Evolutionary conservation across 371 early-diverging fungal genomes (phyloP), one percentile per base, ranked within the genome.

Genomic region (Haplosporangium sp.): DNA sequence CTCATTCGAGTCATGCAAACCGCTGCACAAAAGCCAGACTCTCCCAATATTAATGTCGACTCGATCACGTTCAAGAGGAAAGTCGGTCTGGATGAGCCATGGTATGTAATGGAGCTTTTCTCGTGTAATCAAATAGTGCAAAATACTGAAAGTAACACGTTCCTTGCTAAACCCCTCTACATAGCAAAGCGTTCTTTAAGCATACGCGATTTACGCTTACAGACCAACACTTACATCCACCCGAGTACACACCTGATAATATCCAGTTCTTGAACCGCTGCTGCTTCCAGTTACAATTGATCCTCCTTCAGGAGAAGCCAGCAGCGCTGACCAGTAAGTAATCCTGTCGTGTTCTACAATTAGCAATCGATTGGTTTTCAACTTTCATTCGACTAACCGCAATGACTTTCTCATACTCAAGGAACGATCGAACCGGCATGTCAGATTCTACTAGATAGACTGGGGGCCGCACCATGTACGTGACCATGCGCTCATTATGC

Each of bases 121-220:
- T 29, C 7, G 11, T 7, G 14, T 54, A 16, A 12, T 37, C 11
- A 54, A 12, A 9, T 38, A 5, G 6, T 11, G 18, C 36, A 5
- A n/a, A 36, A 36, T 23, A 6, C 18, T 18, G 36, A 55, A 46
- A 47, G 10, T 37, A 47, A 47, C 18, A n/a, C 29, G 29, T 29
- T 1, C 29, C 29, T 4, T 4, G 29, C 29, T 29, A 29, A 29
- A 29, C 29, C 29, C 29, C 37, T 20, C 14, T 38, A 6, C 12
- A 38, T 63, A 86, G 86, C 60, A 75, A 76, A 40, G 69, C 69
- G 21, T 56, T 86, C 6, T 72, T 88, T 45, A 67, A 65, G 36
- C 51, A 46, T 3, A 59, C 83, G 41, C 80, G 84, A 36, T 87
- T 83, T 60, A 67, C 61, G 2, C 41, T 84, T 5, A 50, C 74